Percentiles rank a stretch among this genome's conserved stretches.
Evolutionary conservation across 2,329 filamentous ascomycete species (phyloP).

Genomic region (Colletotrichum lini): DNA sequence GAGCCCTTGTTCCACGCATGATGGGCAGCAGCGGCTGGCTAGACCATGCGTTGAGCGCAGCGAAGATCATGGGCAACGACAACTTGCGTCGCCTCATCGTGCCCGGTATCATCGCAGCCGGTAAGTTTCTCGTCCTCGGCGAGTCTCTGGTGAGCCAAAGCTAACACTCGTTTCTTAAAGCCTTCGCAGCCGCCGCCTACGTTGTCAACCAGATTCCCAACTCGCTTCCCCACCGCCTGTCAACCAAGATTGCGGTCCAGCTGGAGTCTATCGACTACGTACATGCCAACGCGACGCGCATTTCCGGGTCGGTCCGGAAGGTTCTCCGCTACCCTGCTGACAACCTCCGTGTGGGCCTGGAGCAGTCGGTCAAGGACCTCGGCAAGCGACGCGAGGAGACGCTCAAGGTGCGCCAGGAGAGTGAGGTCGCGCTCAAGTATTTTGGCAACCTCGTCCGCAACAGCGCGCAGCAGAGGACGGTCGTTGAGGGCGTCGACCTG

Average conservation of each 20-base stretch:
- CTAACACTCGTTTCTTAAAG: slow-evolving; percentile 60
- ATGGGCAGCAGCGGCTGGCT: slow-evolving; percentile 91
- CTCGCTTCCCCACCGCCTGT: slow-evolving; percentile 88
- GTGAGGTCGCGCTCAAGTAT: slow-evolving; percentile 89
- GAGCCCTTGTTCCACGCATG: slow-evolving; percentile 85
- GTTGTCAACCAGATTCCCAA: slow-evolving; percentile 89
- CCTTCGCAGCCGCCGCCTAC: slow-evolving; percentile 82
- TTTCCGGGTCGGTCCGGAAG: slow-evolving; percentile 87
- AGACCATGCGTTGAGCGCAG: slow-evolving; percentile 86
- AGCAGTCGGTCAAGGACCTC: slow-evolving; percentile 88
- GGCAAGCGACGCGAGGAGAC: slow-evolving; percentile 85
- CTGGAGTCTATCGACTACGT: slow-evolving; percentile 91
- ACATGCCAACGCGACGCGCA: slow-evolving; percentile 87
- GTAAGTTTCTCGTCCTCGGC: slow-evolving; percentile 68
- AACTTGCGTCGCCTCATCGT: slow-evolving; percentile 86
- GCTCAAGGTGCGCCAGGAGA: slow-evolving; percentile 84
- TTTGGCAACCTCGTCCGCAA: slow-evolving; percentile 87
- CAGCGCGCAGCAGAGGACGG: slow-evolving; percentile 66
- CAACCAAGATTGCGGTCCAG: slow-evolving; percentile 85
- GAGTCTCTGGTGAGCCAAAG: slow-evolving; percentile 47
- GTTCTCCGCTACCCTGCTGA: slow-evolving; percentile 90
- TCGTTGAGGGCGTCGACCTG: slow-evolving; percentile 68
- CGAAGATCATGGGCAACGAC: slow-evolving; percentile 84
- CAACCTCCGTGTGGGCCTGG: slow-evolving; percentile 85
- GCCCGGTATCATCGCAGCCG: slow-evolving; percentile 82